Evolutionary conservation across 202 grass and related monocot species (phyloP).

Genomic region (Bolboschoenoplectus hybrid): DNA sequence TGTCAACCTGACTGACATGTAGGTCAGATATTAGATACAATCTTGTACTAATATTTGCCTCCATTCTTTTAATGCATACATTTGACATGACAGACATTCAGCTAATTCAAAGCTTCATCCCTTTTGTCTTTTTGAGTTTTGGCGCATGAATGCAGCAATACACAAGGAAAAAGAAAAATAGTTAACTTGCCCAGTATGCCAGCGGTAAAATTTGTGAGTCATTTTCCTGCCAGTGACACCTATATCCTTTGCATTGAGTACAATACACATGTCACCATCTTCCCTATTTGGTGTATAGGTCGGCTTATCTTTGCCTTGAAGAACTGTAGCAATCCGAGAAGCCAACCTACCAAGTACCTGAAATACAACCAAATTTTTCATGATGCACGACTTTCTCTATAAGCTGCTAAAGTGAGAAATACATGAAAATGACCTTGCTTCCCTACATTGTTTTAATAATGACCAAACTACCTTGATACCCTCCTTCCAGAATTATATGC

Average conservation of each 20-base stretch:
- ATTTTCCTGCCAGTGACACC: constrained; percentile 88
- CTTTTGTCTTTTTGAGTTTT: neutral
- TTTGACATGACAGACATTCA: neutral
- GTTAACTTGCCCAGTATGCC: constrained; percentile 84
- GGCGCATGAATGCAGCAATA: neutral
- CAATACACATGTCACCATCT: constrained; percentile 93
- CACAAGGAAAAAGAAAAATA: neutral
- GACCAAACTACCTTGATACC: neutral
- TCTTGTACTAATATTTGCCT: neutral
- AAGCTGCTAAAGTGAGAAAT: constrained; percentile 1
- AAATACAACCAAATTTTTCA: constrained; percentile 21
- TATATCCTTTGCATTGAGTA: constrained; percentile 92
- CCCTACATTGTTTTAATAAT: neutral
- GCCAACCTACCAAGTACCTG: constrained; percentile 91
- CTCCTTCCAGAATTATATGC: neutral
- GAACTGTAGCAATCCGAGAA: constrained; percentile 80
- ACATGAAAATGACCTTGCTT: constrained; percentile 7
- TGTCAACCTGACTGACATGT: neutral
- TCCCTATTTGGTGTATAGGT: constrained; percentile 84
- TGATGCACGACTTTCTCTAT: neutral
- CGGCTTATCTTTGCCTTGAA: constrained; percentile 98
- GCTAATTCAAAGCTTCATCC: neutral
- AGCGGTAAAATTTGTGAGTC: constrained; percentile 91
- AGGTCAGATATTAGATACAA: neutral
- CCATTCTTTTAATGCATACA: neutral